Base-by-base conservation (phyloP, 2,329 filamentous ascomycete species). In the Colletotrichum siamense region DNA sequence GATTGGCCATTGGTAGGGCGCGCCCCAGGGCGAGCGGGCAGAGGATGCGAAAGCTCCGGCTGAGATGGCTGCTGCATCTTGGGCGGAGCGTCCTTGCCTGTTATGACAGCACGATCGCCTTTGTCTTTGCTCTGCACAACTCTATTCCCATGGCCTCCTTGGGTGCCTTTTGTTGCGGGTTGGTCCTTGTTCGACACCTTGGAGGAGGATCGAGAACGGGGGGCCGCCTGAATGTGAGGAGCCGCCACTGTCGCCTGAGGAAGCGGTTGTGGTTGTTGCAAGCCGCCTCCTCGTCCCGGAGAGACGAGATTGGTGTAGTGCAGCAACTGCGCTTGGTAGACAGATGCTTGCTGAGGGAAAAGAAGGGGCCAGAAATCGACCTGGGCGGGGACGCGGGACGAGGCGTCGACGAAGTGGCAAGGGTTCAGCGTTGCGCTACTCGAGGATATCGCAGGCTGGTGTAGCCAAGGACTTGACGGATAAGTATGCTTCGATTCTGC, bases 281-380 rank as follows among this genome's bases (percentile, higher is more conserved):
- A 84, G 80, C 90, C 89, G 79, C 89, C 89, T 83, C 84, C 88
- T 81, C 91, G 86, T 73, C 89, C 86, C 65, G 91, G 89, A 69
- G 91, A 90, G 79, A 93, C 89, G 82, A 93, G 90, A 81, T 90
- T 91, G 83, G 93, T 93, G 87, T 93, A 93, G 79, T 92, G 89
- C 68, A 91, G 87, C 72, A 94, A 89, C 83, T 92, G 91, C 70
- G 90, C 90, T 81, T 93, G 90, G 83, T 92, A 91, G 78, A 90
- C 85, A 57, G 88, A 90, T 39, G 89, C 86, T 78, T 92, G 91
- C 77, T 92, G 91, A 18, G 91, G 91, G 74, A 92, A 86, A 79
- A 92, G 85, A 78, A 91, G 88, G 44, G 91, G 91, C 32, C 91
- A 85, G 75, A 91, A 86, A 78, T 92, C 89, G 80, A 91, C 80